These are phyloP conservation scores for Chlorophyllum brunneum DNA, from an alignment of 768 basidiomycete species.

Conservation along the genomic window DNA sequence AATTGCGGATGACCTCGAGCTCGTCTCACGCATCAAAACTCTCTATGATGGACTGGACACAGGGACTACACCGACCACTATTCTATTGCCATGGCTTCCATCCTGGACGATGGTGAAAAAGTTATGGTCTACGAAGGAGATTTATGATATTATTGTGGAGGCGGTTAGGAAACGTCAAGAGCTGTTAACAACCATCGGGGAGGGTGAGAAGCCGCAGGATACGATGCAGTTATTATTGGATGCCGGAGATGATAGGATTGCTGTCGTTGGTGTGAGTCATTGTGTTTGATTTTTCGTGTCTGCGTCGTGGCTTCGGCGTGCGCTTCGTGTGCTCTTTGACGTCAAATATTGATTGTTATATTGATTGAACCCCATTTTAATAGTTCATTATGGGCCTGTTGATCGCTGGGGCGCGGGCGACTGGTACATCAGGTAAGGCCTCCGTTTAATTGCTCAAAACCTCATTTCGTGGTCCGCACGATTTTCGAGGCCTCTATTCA, in stretches of 20 bases:
- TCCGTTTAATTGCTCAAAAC: constrained; percentile 15
- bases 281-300: constrained; percentile 1
- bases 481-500: no score
- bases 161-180: constrained; percentile 53
- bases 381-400: constrained; percentile 82
- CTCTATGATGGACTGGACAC: constrained; percentile 68
- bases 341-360: neutral
- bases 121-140: constrained; percentile 67
- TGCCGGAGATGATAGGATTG: constrained; percentile 59
- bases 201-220: constrained; percentile 56
- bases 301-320: neutral
- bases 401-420: constrained; percentile 78
- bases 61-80: constrained; percentile 67
- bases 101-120: constrained; percentile 69
- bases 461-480: neutral
- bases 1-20: constrained; percentile 60
- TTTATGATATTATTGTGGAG: constrained; percentile 63
- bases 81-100: constrained; percentile 76
- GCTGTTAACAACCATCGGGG: constrained; percentile 23
- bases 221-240: constrained; percentile 75
- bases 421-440: constrained; percentile 61
- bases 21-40: constrained; percentile 57
- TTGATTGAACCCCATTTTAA: constrained; percentile 16
- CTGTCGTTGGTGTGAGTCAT: constrained; percentile 62
- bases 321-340: neutral